phyloP scores from a whole-genome alignment of 805 yeast species.

The Yarrowia sp. region DNA sequence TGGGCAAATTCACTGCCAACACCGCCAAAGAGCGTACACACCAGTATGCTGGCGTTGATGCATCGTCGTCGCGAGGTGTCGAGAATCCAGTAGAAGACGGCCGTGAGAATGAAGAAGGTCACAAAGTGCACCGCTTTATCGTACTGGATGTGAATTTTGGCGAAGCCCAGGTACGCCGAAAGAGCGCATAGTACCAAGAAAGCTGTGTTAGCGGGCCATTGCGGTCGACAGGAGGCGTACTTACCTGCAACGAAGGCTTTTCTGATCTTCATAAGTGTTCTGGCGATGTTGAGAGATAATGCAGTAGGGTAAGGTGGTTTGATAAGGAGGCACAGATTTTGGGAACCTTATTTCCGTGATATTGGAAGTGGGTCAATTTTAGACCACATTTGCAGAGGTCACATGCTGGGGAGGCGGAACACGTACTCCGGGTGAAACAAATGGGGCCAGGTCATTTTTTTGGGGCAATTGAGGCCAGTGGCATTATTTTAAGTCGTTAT shows the following conservation, averaged over 20 bases:
- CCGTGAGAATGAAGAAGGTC: slow-evolving; percentile 41
- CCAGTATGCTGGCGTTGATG: slow-evolving; percentile 39
- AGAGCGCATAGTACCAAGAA: slow-evolving; percentile 32
- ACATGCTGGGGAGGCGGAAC: no score
- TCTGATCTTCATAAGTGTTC: slow-evolving; percentile 34
- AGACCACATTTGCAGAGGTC: no score
- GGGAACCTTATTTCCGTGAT: no score
- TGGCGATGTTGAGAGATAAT: slow-evolving; percentile 1
- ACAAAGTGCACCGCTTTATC: slow-evolving; percentile 42
- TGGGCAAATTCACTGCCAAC: slow-evolving; percentile 44
- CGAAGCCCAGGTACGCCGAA: slow-evolving; percentile 37
- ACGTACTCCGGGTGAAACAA: no score
- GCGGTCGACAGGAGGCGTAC: neutral
- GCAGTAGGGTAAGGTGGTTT: slow-evolving; percentile 12
- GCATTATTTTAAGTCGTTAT: no score
- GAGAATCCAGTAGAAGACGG: slow-evolving; percentile 45
- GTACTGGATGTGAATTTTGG: slow-evolving; percentile 37
- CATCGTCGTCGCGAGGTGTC: slow-evolving; percentile 42
- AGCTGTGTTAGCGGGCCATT: slow-evolving; percentile 30
- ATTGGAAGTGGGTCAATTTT: no score
- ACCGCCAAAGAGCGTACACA: slow-evolving; percentile 41
- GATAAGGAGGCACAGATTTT: neutral
- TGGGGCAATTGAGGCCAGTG: no score
- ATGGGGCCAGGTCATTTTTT: no score
- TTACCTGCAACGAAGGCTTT: slow-evolving; percentile 35